These are phyloP conservation scores for Diaporthe sp. DNA, from an alignment of 2,329 filamentous ascomycete genomes.

Conservation along the genomic window DNA sequence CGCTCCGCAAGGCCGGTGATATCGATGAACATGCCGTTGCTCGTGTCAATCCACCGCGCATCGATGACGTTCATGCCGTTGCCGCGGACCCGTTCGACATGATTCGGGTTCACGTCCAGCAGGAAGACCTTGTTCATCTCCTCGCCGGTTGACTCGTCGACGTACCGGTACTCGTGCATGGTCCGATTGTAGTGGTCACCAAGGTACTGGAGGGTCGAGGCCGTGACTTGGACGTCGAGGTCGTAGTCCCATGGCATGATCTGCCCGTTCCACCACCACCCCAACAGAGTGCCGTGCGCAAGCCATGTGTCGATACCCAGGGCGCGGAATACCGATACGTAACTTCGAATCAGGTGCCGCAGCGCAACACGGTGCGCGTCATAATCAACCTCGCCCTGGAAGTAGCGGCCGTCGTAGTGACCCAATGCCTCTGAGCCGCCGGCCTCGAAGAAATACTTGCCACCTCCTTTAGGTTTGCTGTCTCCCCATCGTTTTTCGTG, in stretches of 20 bases:
- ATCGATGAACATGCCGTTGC: slow-evolving; percentile 85
- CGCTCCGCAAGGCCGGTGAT: slow-evolving; percentile 83
- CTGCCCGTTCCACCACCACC: slow-evolving; percentile 90
- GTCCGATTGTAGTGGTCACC: slow-evolving; percentile 79
- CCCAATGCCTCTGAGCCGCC: slow-evolving; percentile 71
- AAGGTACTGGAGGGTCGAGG: slow-evolving; percentile 75
- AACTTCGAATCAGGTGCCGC: slow-evolving; percentile 80
- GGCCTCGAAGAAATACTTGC: slow-evolving; percentile 78
- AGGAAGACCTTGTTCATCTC: slow-evolving; percentile 69
- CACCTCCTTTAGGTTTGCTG: slow-evolving; percentile 46
- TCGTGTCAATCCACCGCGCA: slow-evolving; percentile 83
- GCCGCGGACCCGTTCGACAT: slow-evolving; percentile 71
- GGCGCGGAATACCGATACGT: slow-evolving; percentile 75
- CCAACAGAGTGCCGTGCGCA: slow-evolving; percentile 85
- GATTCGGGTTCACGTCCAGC: slow-evolving; percentile 83
- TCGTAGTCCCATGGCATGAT: slow-evolving; percentile 90
- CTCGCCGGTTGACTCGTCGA: slow-evolving; percentile 57
- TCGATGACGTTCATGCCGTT: slow-evolving; percentile 86
- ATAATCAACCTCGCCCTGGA: slow-evolving; percentile 73
- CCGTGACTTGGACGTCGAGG: slow-evolving; percentile 83
- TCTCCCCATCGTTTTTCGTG: neutral
- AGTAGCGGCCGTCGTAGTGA: slow-evolving; percentile 84
- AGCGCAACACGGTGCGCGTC: slow-evolving; percentile 76
- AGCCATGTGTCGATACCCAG: slow-evolving; percentile 86
- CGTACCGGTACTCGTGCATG: slow-evolving; percentile 68